Evolutionary conservation across 805 yeast species (phyloP).

Genomic region (Dipodascus albidus): DNA sequence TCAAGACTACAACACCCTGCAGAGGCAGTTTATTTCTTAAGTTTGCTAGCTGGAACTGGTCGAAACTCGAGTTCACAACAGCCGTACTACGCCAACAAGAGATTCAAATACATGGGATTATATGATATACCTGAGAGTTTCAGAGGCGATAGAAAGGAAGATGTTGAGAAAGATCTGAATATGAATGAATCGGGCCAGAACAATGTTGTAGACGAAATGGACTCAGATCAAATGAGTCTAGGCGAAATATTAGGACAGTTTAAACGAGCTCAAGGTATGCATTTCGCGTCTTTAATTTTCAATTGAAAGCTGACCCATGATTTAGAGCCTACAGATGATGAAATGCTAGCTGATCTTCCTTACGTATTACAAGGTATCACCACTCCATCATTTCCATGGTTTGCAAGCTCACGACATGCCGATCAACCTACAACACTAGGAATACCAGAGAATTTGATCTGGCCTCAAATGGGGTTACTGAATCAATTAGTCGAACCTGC

Average conservation of each 20-base stretch:
- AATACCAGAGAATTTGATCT: slow-evolving; percentile 29
- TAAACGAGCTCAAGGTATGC: neutral
- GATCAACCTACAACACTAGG: slow-evolving; percentile 7
- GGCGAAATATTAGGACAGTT: neutral
- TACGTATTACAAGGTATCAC: slow-evolving; percentile 24
- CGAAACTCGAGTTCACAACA: neutral
- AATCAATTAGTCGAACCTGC: slow-evolving; percentile 61
- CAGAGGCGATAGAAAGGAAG: neutral
- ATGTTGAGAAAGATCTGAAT: neutral
- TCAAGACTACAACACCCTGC: neutral
- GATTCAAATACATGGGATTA: slow-evolving; percentile 1
- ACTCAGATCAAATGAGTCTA: neutral
- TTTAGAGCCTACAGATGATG: slow-evolving; percentile 13
- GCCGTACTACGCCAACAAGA: slow-evolving; percentile 1
- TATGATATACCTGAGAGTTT: neutral
- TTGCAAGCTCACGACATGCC: neutral
- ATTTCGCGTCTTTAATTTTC: neutral
- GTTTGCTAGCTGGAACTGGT: neutral
- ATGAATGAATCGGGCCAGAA: neutral
- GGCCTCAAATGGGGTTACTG: slow-evolving; percentile 45
- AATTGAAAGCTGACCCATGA: neutral
- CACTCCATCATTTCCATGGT: slow-evolving; percentile 13
- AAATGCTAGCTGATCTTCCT: slow-evolving; percentile 20
- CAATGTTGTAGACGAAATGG: neutral
- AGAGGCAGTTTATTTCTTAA: neutral